Base-by-base conservation (phyloP, 768 basidiomycete genomes). In the Auricularia heimuer region DNA sequence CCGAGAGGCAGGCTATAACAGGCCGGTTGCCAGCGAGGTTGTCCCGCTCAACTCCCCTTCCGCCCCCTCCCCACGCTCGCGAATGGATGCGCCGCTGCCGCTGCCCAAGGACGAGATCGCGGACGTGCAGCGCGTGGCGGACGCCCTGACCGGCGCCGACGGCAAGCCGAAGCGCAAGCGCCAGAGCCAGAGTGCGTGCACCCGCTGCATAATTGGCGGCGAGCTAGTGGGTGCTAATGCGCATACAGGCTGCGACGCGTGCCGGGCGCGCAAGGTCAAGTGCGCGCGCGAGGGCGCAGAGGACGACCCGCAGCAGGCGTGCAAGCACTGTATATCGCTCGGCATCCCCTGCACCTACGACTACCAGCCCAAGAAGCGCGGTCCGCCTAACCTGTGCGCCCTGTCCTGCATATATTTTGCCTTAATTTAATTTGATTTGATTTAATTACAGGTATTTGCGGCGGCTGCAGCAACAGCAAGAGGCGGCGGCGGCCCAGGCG, bases 281-380 rank as follows among this genome's bases (percentile, higher is more conserved):
- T 73, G 72, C 62, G 66, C 70, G 29, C 62, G 69, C 35, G 70
- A 71, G 33, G 64, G 62, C 29, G 65, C 68, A 42, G 69, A 70
- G 24, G 70, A 69, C 35, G 89, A 90, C 71, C 78, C 83, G 10
- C 88, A 87, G 74, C 85, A 85, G 68, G 81, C 88, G 7, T 94
- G 92, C 88, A 93, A 90, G 73, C 92, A 94, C 72, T 94, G 92
- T 73, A 80, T 88, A 69, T 82, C 88, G 0, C 84, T 94, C 62
- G 88, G 85, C 21, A 89, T 94, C 61, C 83, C 86, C 4, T 94
- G 94, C 74, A 93, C 90, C 1, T 96, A 94, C 69, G 89, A 92
- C 72, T 95, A 95, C 73, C 89, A 91, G 73, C 94, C 94, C 21
- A 94, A 94, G 80, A 95, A 95, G 75, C 80, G 94, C 64, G 94